Percentiles rank a stretch among this genome's conserved stretches.
phyloP scores from a whole-genome alignment of 176 grass and related monocot species.

The Aegilops tauschii region DNA sequence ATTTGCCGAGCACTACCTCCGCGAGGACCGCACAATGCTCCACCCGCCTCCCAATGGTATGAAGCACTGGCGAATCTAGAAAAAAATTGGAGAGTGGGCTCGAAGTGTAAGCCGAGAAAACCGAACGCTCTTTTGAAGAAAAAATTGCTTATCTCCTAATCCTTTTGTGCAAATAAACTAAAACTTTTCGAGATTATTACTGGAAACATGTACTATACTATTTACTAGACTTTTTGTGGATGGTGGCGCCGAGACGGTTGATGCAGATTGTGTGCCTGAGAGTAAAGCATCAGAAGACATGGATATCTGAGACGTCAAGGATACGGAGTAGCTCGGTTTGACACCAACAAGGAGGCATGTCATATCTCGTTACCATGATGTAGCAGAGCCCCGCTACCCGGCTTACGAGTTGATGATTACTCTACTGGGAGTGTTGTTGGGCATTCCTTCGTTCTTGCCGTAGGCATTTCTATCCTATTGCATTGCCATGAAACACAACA shows the following conservation, averaged over 20 bases:
- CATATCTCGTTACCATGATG: background rate
- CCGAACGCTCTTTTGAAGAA: no score
- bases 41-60: no score
- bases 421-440: background rate
- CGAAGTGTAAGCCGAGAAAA: no score
- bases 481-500: background rate
- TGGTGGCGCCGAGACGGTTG: background rate
- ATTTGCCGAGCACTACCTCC: no score
- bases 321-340: conserved; percentile 18
- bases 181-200: no score
- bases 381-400: background rate
- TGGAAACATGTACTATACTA: no score
- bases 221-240: background rate
- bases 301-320: conserved; percentile 17
- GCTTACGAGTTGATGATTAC: background rate
- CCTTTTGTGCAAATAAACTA: no score
- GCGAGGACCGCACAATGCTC: no score
- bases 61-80: no score
- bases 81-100: no score
- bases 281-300: conserved; percentile 32
- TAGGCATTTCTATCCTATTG: background rate
- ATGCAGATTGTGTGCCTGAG: conserved; percentile 26
- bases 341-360: background rate
- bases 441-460: background rate
- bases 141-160: no score